Conservation (phyloP, 257 asterid genomes). For the Agastache rugosa region DNA sequence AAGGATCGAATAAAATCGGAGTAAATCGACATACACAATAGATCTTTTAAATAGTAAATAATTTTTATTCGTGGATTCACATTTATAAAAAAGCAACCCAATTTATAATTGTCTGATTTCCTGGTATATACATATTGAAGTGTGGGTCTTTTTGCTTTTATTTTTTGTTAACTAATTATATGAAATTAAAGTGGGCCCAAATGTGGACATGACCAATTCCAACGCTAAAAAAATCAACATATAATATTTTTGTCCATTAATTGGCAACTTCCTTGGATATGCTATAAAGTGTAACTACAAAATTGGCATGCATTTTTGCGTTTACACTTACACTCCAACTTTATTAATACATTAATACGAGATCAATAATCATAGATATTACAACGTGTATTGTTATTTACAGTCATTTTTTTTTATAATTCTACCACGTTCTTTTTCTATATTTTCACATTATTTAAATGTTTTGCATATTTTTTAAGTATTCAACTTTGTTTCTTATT, state of each 20-base stretch:
- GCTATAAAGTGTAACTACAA: neutral
- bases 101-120: neutral
- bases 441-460: too few species aligned
- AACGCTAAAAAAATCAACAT: neutral
- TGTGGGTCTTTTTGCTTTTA: neutral
- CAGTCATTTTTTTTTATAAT: too few species aligned
- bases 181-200: constrained; percentile 22
- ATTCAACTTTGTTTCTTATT: too few species aligned
- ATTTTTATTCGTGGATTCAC: constrained; percentile 13
- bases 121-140: neutral
- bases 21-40: neutral
- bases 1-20: neutral
- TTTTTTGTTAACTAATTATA: neutral
- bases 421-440: too few species aligned
- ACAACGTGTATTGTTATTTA: too few species aligned
- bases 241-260: neutral
- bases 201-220: constrained; percentile 25
- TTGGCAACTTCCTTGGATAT: neutral
- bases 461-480: too few species aligned
- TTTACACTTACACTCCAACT: neutral
- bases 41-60: neutral
- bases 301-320: neutral
- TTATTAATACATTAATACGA: neutral
- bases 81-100: neutral
- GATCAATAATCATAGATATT: too few species aligned